A percentile compares a stretch with the other conserved stretches of the same genome.
These are phyloP conservation scores for Lycium barbarum DNA, from an alignment of 257 asterid genomes.

Conservation along the genomic window DNA sequence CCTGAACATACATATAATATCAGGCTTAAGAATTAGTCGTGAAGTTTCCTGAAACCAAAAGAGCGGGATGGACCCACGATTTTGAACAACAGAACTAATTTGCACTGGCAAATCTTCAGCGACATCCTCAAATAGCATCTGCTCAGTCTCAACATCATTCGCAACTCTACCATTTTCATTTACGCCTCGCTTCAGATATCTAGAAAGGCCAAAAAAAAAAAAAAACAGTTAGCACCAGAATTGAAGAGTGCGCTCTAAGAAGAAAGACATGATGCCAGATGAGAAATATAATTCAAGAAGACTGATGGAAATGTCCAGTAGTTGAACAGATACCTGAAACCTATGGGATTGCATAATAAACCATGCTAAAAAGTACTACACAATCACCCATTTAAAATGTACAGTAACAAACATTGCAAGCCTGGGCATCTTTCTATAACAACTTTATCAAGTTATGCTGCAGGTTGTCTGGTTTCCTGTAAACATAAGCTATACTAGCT, in stretches of 20 bases:
- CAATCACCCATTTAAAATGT: neutral
- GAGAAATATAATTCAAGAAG: slow-evolving; percentile 13
- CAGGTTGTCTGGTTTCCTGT: neutral
- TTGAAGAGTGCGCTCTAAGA: slow-evolving; percentile 21
- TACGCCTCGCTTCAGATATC: slow-evolving; percentile 96
- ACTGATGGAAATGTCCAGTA: neutral
- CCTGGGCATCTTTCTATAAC: slow-evolving; percentile 3
- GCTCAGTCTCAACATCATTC: slow-evolving; percentile 97
- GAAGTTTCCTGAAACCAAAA: slow-evolving; percentile 99
- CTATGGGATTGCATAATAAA: neutral
- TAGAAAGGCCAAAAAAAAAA: slow-evolving; percentile 37
- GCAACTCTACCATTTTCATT: slow-evolving; percentile 93
- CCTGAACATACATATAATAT: slow-evolving; percentile 76
- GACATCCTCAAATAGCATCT: slow-evolving; percentile 77
- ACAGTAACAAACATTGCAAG: slow-evolving; percentile 3
- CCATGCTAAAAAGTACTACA: slow-evolving; percentile 23
- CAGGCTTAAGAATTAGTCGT: slow-evolving; percentile 89
- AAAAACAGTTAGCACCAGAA: slow-evolving; percentile 33
- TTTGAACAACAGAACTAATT: slow-evolving; percentile 91
- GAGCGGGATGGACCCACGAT: slow-evolving; percentile 97
- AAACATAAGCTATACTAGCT: slow-evolving; percentile 4
- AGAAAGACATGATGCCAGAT: slow-evolving; percentile 30
- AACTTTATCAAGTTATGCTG: neutral
- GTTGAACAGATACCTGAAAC: slow-evolving; percentile 2
- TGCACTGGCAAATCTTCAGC: slow-evolving; percentile 74